Evolutionary conservation across 2,329 filamentous ascomycete genomes (phyloP).

Genomic region (Trichoderma sp.): DNA sequence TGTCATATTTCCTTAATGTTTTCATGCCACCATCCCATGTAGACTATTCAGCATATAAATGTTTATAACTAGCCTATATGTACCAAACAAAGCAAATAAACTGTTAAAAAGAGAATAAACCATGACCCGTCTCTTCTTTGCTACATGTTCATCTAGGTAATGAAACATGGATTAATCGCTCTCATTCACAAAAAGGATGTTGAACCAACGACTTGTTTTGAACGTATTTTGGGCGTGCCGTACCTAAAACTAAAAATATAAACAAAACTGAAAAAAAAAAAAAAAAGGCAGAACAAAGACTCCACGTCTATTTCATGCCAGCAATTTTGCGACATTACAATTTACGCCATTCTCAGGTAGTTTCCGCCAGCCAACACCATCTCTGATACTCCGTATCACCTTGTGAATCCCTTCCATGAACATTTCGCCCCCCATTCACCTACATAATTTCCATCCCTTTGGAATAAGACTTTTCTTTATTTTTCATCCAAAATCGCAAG

Average conservation of each 20-base stretch:
- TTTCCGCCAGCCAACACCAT: constrained; percentile 23
- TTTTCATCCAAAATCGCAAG: constrained; percentile 1
- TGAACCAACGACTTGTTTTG: not conserved
- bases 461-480: not conserved
- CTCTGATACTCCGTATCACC: constrained; percentile 15
- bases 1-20: constrained; percentile 11
- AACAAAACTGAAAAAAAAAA: not conserved
- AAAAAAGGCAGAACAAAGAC: not conserved
- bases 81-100: not conserved
- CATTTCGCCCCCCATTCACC: not conserved
- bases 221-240: not conserved
- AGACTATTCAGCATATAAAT: constrained; percentile 24
- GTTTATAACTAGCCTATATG: constrained; percentile 12
- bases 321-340: constrained; percentile 31
- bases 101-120: not conserved
- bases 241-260: too few relatives aligned
- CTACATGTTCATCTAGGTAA: not conserved
- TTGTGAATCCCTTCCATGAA: constrained; percentile 8
- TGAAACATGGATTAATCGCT: not conserved
- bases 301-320: constrained; percentile 35
- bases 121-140: not conserved
- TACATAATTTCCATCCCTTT: not conserved
- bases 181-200: not conserved
- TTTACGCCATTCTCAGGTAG: constrained; percentile 29
- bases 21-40: constrained; percentile 22